Evolutionary conservation across 495 filamentous ascomycete species (phyloP), one percentile per base, ranked within the genome.

Genomic region (Aspergillus cavernicola): DNA sequence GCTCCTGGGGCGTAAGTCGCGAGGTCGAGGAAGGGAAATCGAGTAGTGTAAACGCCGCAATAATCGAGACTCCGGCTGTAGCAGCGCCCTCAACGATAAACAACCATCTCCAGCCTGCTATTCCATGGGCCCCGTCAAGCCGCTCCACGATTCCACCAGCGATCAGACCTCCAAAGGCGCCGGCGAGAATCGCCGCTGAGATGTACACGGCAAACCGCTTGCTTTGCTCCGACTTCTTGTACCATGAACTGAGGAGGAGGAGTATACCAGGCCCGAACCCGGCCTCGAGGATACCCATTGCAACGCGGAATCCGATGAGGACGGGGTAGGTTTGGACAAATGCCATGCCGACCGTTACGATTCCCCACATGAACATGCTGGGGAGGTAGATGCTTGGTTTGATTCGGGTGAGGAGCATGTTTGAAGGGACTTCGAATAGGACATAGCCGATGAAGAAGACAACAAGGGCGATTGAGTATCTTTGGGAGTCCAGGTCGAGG

Each of bases 381-480:
- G 67, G 64, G 3, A 77, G 58, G 51, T 69, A 77, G 13, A 67
- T 43, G 0, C 64, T 70, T 16, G 68, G 70, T 8, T 57, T 57
- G 26, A 57, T 59, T 16, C 58, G 55, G 20, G 60, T 49, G 36
- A 77, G 63, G 37, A 74, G 60, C 54, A 76, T 57, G 48, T 73
- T 78, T 19, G 61, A 67, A 22, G 75, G 74, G 5, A 73, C 61
- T 44, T 79, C 73, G 39, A 64, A 68, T 23, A 77, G 56, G n/a
- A 77, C 65, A 51, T 77, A 77, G 8, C 59, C 64, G 39, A 75
- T 58, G 55, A 77, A 76, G 58, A 76, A 76, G 38, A 77, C 53
- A 0, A 69, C 31, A 9, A 65, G 26, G 16, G 52, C 52, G 35
- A 65, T 48, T 2, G 62, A 58, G 43, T 65, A 74, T 38, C 61